Conservation (phyloP, 75 land plant species). For the Sequoiadendron giganteum region DNA sequence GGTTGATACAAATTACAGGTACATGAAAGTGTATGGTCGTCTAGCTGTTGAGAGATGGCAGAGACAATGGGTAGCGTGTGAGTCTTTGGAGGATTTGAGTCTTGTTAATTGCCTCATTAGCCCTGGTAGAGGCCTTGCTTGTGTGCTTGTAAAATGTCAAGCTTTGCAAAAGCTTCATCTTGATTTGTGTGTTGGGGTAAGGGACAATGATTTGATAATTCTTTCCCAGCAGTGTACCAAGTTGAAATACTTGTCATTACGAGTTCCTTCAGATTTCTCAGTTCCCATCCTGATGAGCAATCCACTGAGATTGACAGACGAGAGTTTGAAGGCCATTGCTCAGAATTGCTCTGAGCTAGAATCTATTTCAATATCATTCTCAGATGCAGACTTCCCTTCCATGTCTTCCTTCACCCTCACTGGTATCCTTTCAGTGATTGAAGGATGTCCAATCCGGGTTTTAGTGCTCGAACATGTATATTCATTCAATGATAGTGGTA, state of each 20-base stretch:
- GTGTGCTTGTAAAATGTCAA: constrained; percentile 52
- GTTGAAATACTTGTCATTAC: constrained; percentile 55
- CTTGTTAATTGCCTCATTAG: constrained; percentile 67
- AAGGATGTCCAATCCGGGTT: constrained; percentile 44
- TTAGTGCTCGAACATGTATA: constrained; percentile 52
- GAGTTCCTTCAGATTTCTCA: constrained; percentile 57
- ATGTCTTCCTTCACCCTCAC: constrained; percentile 47
- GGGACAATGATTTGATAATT: constrained; percentile 55
- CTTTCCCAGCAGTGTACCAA: constrained; percentile 48
- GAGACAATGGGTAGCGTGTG: constrained; percentile 47
- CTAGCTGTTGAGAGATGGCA: constrained; percentile 43
- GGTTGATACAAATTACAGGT: constrained; percentile 63
- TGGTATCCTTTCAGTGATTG: constrained; percentile 51
- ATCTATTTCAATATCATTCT: constrained; percentile 48
- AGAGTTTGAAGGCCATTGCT: constrained; percentile 57
- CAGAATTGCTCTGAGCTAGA: constrained; percentile 51
- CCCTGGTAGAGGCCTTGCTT: constrained; percentile 67
- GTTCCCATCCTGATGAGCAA: constrained; percentile 29
- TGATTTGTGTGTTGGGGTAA: constrained; percentile 76
- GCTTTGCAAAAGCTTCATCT: constrained; percentile 60
- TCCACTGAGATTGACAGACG: constrained; percentile 54
- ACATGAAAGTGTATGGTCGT: constrained; percentile 46
- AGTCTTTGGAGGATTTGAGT: constrained; percentile 56
- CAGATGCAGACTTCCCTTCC: constrained; percentile 60
- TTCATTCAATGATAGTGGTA: constrained; percentile 67